phyloP scores from a whole-genome alignment of 495 filamentous ascomycete species.

The Talaromyces proteolyticus region DNA sequence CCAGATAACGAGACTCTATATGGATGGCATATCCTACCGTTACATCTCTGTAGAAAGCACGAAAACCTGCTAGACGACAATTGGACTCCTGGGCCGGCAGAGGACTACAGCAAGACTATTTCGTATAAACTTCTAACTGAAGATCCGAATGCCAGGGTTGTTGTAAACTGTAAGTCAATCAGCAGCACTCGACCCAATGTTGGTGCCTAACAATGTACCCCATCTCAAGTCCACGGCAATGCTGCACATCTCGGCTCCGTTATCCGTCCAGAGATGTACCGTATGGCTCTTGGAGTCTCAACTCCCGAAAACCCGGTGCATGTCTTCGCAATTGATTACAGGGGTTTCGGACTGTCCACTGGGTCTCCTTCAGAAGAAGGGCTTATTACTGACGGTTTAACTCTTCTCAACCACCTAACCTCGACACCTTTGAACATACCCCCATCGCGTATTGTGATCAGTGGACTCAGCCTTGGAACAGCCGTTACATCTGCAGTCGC shows the following conservation, averaged over 20 bases:
- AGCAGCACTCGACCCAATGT: too few relatives aligned
- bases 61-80: slow-evolving; percentile 39
- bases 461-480: slow-evolving; percentile 90
- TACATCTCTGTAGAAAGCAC: slow-evolving; percentile 45
- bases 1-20: slow-evolving; percentile 54
- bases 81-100: slow-evolving; percentile 31
- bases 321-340: slow-evolving; percentile 75
- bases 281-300: slow-evolving; percentile 32
- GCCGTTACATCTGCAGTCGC: slow-evolving; percentile 69
- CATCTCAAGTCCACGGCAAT: slow-evolving; percentile 38
- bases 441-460: slow-evolving; percentile 64
- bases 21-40: slow-evolving; percentile 56
- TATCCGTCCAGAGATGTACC: slow-evolving; percentile 36
- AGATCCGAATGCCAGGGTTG: slow-evolving; percentile 49
- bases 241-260: slow-evolving; percentile 41
- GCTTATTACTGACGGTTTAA: slow-evolving; percentile 70
- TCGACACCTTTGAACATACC: slow-evolving; percentile 44
- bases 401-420: slow-evolving; percentile 57
- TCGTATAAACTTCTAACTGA: slow-evolving; percentile 48
- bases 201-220: not conserved
- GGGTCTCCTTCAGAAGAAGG: slow-evolving; percentile 78
- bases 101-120: slow-evolving; percentile 35
- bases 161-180: slow-evolving; percentile 16
- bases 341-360: slow-evolving; percentile 79
- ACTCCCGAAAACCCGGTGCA: slow-evolving; percentile 51